Percentiles rank a stretch among this genome's conserved stretches.
phyloP scores from a whole-genome alignment of 805 yeast genomes.

The Ogataea paraovalis region DNA sequence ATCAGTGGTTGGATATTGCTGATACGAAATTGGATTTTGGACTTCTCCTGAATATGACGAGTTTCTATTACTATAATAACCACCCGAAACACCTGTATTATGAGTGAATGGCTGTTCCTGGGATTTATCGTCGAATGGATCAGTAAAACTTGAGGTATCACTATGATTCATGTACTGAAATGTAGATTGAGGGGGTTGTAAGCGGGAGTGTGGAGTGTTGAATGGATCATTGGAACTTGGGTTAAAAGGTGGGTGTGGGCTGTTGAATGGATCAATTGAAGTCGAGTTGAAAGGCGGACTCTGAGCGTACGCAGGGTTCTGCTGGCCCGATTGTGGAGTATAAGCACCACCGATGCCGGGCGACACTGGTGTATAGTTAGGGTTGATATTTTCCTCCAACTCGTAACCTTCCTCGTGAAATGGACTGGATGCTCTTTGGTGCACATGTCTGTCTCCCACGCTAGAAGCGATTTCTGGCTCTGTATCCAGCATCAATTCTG shows the following conservation, averaged over 20 bases:
- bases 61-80: background rate
- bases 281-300: background rate
- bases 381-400: background rate
- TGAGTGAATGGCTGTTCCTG: background rate
- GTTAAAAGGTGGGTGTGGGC: background rate
- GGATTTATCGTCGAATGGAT: background rate
- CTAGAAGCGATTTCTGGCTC: background rate
- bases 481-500: background rate
- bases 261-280: background rate
- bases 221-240: background rate
- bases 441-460: background rate
- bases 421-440: background rate
- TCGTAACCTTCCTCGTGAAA: background rate
- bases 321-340: background rate
- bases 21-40: background rate
- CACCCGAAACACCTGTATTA: background rate
- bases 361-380: background rate
- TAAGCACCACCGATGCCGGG: background rate
- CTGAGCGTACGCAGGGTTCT: background rate
- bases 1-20: background rate
- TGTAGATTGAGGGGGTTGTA: background rate
- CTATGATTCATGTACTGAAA: background rate
- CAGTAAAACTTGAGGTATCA: background rate
- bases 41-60: background rate
- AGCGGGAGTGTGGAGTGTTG: background rate